phyloP scores from a whole-genome alignment of 2,329 filamentous ascomycete species.

The Cordyceps javanica region DNA sequence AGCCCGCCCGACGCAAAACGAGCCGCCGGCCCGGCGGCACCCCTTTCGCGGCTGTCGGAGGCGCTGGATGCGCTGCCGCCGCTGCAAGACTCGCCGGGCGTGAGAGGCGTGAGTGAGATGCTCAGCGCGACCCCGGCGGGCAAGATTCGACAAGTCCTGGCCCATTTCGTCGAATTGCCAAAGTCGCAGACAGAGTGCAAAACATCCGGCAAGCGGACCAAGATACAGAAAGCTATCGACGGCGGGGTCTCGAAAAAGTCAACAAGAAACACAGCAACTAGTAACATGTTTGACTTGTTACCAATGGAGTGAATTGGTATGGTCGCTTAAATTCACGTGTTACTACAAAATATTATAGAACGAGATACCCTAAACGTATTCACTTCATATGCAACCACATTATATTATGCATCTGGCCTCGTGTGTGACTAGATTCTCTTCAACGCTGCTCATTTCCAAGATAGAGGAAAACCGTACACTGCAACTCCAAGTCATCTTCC shows the following conservation, averaged over 20 bases:
- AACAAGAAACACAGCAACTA: neutral
- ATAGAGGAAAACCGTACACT: too few relatives aligned
- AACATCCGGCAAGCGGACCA: neutral
- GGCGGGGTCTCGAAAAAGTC: neutral
- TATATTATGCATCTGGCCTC: too few relatives aligned
- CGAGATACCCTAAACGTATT: neutral
- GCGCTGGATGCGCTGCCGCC: conserved; percentile 22
- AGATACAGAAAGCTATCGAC: neutral
- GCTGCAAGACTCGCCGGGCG: conserved; percentile 21
- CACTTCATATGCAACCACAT: too few relatives aligned
- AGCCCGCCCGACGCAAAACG: neutral
- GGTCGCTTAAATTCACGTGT: neutral
- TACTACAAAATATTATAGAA: neutral
- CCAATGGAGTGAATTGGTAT: neutral
- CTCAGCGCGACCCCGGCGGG: neutral
- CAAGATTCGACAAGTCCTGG: neutral
- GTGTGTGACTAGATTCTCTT: too few relatives aligned
- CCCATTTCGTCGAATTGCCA: conserved; percentile 16
- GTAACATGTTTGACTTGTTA: conserved; percentile 6
- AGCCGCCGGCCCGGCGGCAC: neutral
- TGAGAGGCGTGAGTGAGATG: conserved; percentile 12
- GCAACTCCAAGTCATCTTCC: neutral
- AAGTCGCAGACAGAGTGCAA: neutral
- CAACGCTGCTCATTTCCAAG: neutral
- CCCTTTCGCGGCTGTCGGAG: conserved; percentile 10